Base-by-base conservation (phyloP, 257 asterid species). In the Linderniella brevidens region DNA sequence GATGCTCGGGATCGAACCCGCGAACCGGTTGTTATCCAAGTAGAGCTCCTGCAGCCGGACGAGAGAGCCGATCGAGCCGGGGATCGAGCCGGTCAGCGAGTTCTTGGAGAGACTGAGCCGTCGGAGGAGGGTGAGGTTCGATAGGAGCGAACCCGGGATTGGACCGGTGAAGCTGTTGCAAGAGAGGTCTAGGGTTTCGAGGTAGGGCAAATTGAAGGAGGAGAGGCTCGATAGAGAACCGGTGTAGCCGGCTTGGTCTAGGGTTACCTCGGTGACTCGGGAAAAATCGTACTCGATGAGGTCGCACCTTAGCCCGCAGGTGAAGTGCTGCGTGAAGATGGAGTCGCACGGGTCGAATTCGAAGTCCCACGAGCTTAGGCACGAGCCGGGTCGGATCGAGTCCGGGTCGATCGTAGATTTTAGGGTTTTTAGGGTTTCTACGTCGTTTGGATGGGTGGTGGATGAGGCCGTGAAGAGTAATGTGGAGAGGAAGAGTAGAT, bases 281-380 rank as follows among this genome's bases (percentile, higher is more conserved):
- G 37, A 15, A 0, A 11, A 5, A 5, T 10, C 35, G 15, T 4
- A 45, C 17, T 25, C 41, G 1, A 42, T 25, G 36, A 44, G 42
- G 36, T 54, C 59, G 52, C 59, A 54, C 1, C 52, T 50, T 36
- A 54, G 11, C 35, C 52, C 52, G 51, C 59, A 54, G 5, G 45
- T 54, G 52, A 54, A 54, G 8, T 18, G 38, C 9, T 54, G 51
- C 18, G 51, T 32, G 59, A 54, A 54, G 17, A 58, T 36, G 12
- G 17, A 7, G 37, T 58, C 61, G 56, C 61, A 64, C 3, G 69
- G 65, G 46, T 64, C 65, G 32, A 58, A 11, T 11, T 57, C 6
- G 58, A 64, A 64, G 20, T 53, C 48, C 61, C 69, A 64, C 19
- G 65, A 64, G 41, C 48, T 49, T 10, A 58, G 49, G 50, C 64